phyloP scores from a whole-genome alignment of 2,329 filamentous ascomycete genomes.

The Cladorrhinum sp. region DNA sequence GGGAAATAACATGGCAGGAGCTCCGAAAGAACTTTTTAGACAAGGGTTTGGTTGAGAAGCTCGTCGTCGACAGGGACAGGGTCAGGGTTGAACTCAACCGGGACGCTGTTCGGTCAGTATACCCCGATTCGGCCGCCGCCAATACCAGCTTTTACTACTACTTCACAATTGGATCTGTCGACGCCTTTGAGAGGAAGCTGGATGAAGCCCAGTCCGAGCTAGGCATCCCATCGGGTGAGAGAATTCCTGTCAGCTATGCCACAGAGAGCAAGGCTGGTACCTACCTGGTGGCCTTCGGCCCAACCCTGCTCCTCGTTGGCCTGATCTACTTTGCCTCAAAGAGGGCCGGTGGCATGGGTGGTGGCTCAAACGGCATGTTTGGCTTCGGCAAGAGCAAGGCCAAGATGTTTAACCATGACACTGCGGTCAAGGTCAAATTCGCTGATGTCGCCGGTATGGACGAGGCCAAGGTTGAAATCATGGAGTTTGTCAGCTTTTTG shows the following conservation, averaged over 20 bases:
- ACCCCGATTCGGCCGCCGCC: conserved; percentile 70
- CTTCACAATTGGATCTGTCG: conserved; percentile 92
- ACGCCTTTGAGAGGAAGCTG: conserved; percentile 84
- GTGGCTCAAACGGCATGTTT: conserved; percentile 75
- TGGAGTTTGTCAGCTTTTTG: conserved; percentile 98
- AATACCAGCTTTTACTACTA: conserved; percentile 77
- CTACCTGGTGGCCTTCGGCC: conserved; percentile 74
- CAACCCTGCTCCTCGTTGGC: conserved; percentile 81
- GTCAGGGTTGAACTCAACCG: conserved; percentile 76
- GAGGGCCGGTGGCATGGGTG: conserved; percentile 67
- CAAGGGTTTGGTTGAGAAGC: conserved; percentile 91
- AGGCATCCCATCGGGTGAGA: conserved; percentile 78
- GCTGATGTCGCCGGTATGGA: conserved; percentile 96
- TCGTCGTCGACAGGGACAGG: conserved; percentile 73
- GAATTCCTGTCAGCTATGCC: conserved; percentile 88
- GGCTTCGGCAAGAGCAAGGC: conserved; percentile 94
- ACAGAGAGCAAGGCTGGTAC: conserved; percentile 72
- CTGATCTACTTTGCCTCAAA: conserved; percentile 76
- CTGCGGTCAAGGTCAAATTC: conserved; percentile 95
- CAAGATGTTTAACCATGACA: conserved; percentile 97
- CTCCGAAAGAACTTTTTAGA: conserved; percentile 90
- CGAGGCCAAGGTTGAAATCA: conserved; percentile 96
- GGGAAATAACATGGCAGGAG: conserved; percentile 97
- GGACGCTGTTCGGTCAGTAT: conserved; percentile 68
- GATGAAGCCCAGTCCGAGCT: conserved; percentile 87